Evolutionary conservation across 192 early-diverging fungal genomes (phyloP), one percentile per base, ranked within the genome.

Genomic region (Powellomyces hirtus): DNA sequence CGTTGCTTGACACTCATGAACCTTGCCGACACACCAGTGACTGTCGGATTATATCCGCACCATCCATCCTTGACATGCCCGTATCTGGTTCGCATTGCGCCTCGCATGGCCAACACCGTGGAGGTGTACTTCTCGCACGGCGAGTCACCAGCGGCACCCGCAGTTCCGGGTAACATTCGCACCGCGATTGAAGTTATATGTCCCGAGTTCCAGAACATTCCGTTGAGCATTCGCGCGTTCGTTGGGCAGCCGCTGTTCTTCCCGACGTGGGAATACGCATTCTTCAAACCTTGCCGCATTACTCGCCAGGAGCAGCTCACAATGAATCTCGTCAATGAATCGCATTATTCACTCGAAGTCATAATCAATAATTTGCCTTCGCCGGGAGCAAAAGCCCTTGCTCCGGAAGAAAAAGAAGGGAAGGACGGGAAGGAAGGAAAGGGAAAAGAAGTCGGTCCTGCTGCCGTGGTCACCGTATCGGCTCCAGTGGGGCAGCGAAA

Each of bases 171-270:
- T 1, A 80, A 79, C 57, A 45, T 83, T n/a, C 66, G 44, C 45
- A 77, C 79, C 4, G 77, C 75, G 3, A 81, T 87, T 14, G 83
- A 86, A 65, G 72, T 85, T 13, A 77, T 82, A 26, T 87, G 85
- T 57, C 83, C 81, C n/a, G 85, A 83, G 55, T 87, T 87, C 67
- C 79, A 86, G 62, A 83, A 82, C 44, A 79, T 85, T 42, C 81
- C 78, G 7, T 42, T 86, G 5, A 70, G 74, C 34, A 73, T 87
- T 26, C 68, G 64, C 5, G 85, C 79, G 22, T 87, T 72, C 52
- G 68, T 85, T 38, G 85, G 85, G 16, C 79, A 82, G 24, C 81
- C 85, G 2, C 20, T 85, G 6, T 82, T 75, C 58, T 83, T 85
- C 45, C 84, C 81, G 18, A 30, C 61, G 1, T 86, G 81, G 79